Evolutionary conservation across 108 stramenopile species (phyloP).

Genomic region (Fragilaria crotonensis): DNA sequence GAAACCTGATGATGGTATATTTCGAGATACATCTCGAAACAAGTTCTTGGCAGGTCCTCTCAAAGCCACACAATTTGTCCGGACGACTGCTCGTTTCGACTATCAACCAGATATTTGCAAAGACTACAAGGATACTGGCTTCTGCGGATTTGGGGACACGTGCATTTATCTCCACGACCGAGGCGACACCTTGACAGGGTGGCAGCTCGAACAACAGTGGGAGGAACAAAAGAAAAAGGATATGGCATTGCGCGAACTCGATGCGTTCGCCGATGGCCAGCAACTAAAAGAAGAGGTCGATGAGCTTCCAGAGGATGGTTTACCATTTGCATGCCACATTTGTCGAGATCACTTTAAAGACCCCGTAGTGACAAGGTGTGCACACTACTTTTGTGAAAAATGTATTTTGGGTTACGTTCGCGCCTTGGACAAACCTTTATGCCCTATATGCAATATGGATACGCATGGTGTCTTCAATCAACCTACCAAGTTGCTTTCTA

Average conservation of each 20-base stretch:
- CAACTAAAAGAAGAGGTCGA: constrained; percentile 17
- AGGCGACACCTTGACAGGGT: constrained; percentile 88
- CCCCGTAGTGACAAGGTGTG: constrained; percentile 90
- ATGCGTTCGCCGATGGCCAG: constrained; percentile 43
- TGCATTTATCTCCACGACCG: constrained; percentile 98
- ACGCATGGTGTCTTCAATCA: constrained; percentile 84
- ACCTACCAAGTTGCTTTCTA: constrained; percentile 61
- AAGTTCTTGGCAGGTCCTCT: constrained; percentile 85
- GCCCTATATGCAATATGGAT: constrained; percentile 89
- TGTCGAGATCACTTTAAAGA: constrained; percentile 84
- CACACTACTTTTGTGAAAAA: constrained; percentile 90
- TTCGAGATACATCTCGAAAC: constrained; percentile 10
- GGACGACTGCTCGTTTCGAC: constrained; percentile 91
- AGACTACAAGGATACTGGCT: constrained; percentile 99
- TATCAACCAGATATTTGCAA: constrained; percentile 99
- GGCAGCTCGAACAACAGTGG: constrained; percentile 94
- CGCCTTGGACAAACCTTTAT: constrained; percentile 17
- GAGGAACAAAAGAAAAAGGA: constrained; percentile 82
- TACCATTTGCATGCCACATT: constrained; percentile 94
- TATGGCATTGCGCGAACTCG: constrained; percentile 53
- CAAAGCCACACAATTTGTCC: constrained; percentile 75
- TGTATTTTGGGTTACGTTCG: constrained; percentile 70
- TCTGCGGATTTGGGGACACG: constrained; percentile 97
- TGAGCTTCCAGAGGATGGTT: constrained; percentile 49
- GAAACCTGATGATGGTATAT: constrained; percentile 17